Percentiles rank a stretch among this genome's conserved stretches.
These are phyloP conservation scores for Clitoria ternatea DNA, from an alignment of 306 rosid genomes.

Conservation along the genomic window DNA sequence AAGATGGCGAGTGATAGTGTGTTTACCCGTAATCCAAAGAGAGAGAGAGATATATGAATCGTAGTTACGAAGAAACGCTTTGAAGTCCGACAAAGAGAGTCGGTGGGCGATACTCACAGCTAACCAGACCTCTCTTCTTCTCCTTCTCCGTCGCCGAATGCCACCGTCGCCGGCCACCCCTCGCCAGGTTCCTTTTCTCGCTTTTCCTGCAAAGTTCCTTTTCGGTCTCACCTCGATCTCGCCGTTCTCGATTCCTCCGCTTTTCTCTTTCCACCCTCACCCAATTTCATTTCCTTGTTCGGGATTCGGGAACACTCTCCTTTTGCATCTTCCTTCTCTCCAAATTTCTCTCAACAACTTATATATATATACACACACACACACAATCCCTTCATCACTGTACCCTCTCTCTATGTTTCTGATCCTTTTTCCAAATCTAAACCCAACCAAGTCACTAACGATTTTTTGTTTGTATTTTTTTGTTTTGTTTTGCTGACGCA, in stretches of 20 bases:
- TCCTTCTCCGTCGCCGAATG: background rate
- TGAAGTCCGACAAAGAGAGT: slow-evolving; percentile 49
- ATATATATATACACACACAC: too few species aligned
- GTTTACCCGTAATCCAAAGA: slow-evolving; percentile 9
- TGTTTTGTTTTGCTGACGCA: background rate
- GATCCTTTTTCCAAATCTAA: slow-evolving; percentile 4
- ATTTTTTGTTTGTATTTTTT: background rate
- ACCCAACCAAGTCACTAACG: background rate
- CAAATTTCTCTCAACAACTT: too few species aligned
- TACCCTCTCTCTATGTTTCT: background rate
- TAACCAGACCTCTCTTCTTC: background rate
- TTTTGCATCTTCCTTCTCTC: background rate
- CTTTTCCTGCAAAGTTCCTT: background rate
- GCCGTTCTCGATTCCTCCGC: background rate
- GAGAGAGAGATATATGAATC: slow-evolving; percentile 31
- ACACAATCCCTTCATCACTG: background rate
- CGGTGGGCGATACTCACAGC: slow-evolving; percentile 38
- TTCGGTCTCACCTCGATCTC: slow-evolving; percentile 20
- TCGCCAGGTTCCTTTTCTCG: background rate
- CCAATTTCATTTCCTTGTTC: background rate
- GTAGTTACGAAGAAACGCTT: slow-evolving; percentile 10
- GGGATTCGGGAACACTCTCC: background rate
- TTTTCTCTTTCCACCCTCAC: background rate
- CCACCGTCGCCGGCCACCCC: background rate
- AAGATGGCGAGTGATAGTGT: background rate